These are phyloP conservation scores for Parasitella parasitica DNA, from an alignment of 371 early-diverging fungal species.

Conservation along the genomic window DNA sequence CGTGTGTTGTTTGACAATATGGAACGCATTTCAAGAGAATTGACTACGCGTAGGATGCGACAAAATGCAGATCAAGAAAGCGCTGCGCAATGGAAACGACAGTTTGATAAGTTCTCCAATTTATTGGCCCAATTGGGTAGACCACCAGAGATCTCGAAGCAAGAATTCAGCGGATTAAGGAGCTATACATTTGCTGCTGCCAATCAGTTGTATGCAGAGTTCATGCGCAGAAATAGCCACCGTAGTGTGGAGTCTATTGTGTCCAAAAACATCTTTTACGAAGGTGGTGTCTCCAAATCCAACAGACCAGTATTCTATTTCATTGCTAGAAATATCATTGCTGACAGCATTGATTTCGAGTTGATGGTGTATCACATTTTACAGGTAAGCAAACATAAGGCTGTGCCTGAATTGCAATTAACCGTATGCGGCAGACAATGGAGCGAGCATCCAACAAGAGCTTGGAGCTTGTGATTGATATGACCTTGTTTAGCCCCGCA, in stretches of 20 bases:
- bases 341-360: conserved; percentile 84
- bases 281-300: conserved; percentile 77
- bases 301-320: conserved; percentile 83
- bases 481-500: conserved; percentile 75
- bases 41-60: conserved; percentile 50
- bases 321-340: conserved; percentile 73
- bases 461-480: conserved; percentile 82
- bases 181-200: conserved; percentile 51
- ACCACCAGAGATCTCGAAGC: conserved; percentile 49
- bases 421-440: conserved; percentile 36
- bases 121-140: conserved; percentile 86
- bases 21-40: conserved; percentile 69
- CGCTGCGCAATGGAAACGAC: conserved; percentile 41
- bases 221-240: conserved; percentile 76
- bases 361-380: conserved; percentile 71
- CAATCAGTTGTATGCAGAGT: conserved; percentile 72
- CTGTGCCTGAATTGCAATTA: background rate
- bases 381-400: conserved; percentile 46
- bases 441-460: conserved; percentile 59
- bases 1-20: conserved; percentile 69
- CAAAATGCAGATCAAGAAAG: conserved; percentile 35
- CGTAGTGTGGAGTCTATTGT: conserved; percentile 65
- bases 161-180: conserved; percentile 50
- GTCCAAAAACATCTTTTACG: conserved; percentile 75
- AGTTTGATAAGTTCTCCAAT: conserved; percentile 76